Conservation (phyloP, 78 protist species). For the Pigoraptor vietnamica region DNA sequence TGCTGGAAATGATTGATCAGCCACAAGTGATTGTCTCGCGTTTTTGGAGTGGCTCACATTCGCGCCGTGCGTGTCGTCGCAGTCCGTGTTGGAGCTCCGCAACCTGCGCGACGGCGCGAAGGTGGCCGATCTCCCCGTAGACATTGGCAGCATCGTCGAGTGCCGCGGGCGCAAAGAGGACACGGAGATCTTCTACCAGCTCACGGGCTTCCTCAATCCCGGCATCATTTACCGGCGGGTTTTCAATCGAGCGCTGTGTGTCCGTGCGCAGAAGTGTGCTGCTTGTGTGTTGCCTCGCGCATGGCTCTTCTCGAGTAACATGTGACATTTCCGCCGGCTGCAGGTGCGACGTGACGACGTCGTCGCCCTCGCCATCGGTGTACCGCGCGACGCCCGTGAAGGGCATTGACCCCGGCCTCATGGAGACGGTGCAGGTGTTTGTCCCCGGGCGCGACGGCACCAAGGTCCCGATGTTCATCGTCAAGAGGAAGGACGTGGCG, state of each 20-base stretch:
- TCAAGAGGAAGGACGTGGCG: constrained; percentile 4
- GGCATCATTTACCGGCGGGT: constrained; percentile 25
- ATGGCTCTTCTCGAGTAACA: not conserved
- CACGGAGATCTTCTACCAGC: constrained; percentile 31
- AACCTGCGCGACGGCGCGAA: not conserved
- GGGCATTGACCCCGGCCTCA: not conserved
- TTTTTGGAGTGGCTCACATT: too few relatives aligned
- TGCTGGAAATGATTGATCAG: too few relatives aligned
- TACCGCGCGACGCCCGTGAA: not conserved
- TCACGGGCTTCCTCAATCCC: constrained; percentile 58
- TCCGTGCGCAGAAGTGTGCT: not conserved
- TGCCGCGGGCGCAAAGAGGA: not conserved
- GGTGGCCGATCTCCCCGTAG: not conserved
- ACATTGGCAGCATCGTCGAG: constrained; percentile 5
- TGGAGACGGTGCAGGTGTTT: constrained; percentile 62
- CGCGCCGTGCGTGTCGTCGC: too few relatives aligned
- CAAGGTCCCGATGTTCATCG: constrained; percentile 85
- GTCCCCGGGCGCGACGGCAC: constrained; percentile 80
- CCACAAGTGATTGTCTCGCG: too few relatives aligned
- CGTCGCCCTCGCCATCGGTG: not conserved
- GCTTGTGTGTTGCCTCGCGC: too few relatives aligned
- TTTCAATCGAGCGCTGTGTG: not conserved
- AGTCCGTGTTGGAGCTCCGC: not conserved
- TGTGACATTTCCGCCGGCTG: not conserved
- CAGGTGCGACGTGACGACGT: not conserved